phyloP scores from a whole-genome alignment of 257 asterid species.

The Asclepias syriaca region DNA sequence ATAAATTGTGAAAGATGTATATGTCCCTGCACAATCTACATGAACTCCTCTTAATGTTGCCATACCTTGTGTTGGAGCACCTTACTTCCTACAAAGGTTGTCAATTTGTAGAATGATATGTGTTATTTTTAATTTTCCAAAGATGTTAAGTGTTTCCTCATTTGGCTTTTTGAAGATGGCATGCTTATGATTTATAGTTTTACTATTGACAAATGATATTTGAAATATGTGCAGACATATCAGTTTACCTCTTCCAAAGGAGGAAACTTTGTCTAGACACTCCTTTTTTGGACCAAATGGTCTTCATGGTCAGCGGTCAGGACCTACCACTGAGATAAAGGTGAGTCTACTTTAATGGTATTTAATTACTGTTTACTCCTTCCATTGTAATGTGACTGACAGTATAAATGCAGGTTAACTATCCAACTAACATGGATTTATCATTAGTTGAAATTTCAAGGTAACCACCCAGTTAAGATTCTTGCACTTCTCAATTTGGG shows the following conservation, averaged over 20 bases:
- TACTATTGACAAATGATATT: constrained; percentile 10
- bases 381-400: constrained; percentile 13
- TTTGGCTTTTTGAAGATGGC: constrained; percentile 1
- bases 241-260: constrained; percentile 73
- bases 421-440: constrained; percentile 58
- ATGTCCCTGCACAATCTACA: neutral
- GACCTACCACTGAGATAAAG: constrained; percentile 69
- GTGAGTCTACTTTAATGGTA: constrained; percentile 27
- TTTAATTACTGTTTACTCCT: constrained; percentile 8
- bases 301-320: constrained; percentile 80
- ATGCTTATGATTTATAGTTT: neutral
- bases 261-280: constrained; percentile 90
- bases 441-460: constrained; percentile 60
- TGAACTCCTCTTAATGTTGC: neutral
- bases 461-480: constrained; percentile 31
- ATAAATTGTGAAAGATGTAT: neutral
- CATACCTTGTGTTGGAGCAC: neutral
- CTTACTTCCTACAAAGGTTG: constrained; percentile 2
- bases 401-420: constrained; percentile 54
- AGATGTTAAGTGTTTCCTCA: neutral
- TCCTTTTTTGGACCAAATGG: constrained; percentile 83
- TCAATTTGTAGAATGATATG: neutral
- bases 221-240: constrained; percentile 52
- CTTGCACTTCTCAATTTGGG: neutral
- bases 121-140: neutral